Base-by-base conservation (phyloP, 352 stramenopile species). In the Phytophthora europaea region DNA sequence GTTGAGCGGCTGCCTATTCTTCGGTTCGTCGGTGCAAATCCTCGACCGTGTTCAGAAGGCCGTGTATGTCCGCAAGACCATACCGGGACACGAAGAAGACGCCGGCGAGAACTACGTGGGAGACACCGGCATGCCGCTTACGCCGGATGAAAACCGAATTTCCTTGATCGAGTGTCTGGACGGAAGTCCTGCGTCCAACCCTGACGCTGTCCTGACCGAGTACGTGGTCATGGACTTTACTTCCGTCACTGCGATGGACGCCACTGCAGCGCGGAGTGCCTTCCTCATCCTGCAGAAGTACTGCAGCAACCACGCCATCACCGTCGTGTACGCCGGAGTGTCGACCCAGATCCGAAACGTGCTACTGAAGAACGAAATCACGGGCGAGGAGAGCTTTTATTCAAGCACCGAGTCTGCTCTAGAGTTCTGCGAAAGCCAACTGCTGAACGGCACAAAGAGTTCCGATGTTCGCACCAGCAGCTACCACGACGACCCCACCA, bases 161-260 rank as follows among this genome's bases (percentile, higher is more conserved):
- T 77, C 89, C 15, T 50, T 79, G 20, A 76, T 96, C n/a, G 78
- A 89, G 61, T 93, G 85, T 40, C 69, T 94, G 0, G 83, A 94
- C 53, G 89, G 87, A 40, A 92, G 75, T 4, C 75, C 80, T 4
- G 78, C 73, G 1, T 59, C 26, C 6, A 76, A 78, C 45, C 50
- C 69, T 0, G 65, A 84, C 6, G 77, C 78, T 0, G 48, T 88
- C 1, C 78, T 81, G 7, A 93, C 89, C 3, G 75, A 92, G 67
- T 91, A 84, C 65, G 74, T 97, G n/a, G 88, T 97, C 20, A 89
- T 97, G 76, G 88, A 97, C 56, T 97, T 97, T 61, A 87, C 76
- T 8, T 78, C 76, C 22, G 91, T 97, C 22, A 91, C 90, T 0
- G 89, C 90, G 40, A 95, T 97, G 77, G 91, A 97, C 62, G 87